phyloP scores from a whole-genome alignment of 768 basidiomycete species.

The Calocybe gangraenosa region DNA sequence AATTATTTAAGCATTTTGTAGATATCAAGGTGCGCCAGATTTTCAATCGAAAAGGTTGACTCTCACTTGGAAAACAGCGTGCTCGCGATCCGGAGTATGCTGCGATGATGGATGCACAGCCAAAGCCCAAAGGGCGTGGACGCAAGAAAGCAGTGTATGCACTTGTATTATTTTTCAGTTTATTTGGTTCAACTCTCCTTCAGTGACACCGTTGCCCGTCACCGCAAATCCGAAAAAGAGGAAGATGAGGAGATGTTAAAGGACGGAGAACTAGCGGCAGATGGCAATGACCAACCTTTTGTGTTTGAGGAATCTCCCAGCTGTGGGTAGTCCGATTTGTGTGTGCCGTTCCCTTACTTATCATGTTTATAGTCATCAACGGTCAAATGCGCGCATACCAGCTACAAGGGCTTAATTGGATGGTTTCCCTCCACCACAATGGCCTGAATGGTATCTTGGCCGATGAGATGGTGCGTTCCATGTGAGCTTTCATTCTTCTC shows the following conservation, averaged over 20 bases:
- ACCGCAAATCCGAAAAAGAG: constrained; percentile 96
- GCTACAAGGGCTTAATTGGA: constrained; percentile 94
- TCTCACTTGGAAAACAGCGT: constrained; percentile 40
- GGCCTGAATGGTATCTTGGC: constrained; percentile 96
- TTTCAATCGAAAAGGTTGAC: not conserved
- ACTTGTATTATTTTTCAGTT: not conserved
- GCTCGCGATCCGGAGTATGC: constrained; percentile 93
- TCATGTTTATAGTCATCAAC: constrained; percentile 62
- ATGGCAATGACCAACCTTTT: constrained; percentile 84
- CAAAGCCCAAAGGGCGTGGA: constrained; percentile 79
- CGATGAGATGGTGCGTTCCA: constrained; percentile 78
- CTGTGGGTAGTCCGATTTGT: constrained; percentile 46
- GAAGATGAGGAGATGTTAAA: constrained; percentile 95
- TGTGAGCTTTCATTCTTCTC: constrained; percentile 6
- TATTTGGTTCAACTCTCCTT: constrained; percentile 2
- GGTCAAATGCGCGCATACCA: constrained; percentile 94
- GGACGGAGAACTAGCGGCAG: constrained; percentile 74
- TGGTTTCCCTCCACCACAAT: constrained; percentile 94
- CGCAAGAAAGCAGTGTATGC: constrained; percentile 77
- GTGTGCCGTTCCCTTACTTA: not conserved
- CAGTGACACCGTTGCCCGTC: constrained; percentile 75
- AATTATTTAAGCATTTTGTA: constrained; percentile 97
- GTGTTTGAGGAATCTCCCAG: constrained; percentile 94
- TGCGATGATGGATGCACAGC: constrained; percentile 81
- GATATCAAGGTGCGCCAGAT: constrained; percentile 73